These are phyloP conservation scores for Luffa acutangula DNA, from an alignment of 306 rosid genomes.

Conservation along the genomic window DNA sequence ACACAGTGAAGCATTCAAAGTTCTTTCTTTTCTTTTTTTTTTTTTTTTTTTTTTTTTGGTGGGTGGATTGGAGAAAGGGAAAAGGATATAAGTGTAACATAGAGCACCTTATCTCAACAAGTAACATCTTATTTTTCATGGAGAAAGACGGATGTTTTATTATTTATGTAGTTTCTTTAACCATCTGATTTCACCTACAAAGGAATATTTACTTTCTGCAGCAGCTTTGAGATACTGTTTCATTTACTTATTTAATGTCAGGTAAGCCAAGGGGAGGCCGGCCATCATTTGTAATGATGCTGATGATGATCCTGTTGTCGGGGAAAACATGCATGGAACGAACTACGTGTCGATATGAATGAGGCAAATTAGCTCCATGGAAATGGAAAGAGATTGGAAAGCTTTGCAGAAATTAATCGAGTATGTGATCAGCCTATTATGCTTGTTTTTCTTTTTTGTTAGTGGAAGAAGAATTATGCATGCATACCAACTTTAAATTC, in stretches of 20 bases:
- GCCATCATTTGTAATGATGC: background rate
- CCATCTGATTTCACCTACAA: background rate
- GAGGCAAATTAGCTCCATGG: background rate
- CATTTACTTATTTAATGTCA: background rate
- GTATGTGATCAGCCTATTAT: conserved; percentile 4
- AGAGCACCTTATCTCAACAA: background rate
- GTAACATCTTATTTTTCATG: background rate
- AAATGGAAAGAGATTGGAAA: background rate
- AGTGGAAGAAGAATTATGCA: conserved; percentile 1
- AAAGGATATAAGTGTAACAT: background rate
- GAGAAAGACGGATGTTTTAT: background rate
- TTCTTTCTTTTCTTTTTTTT: background rate
- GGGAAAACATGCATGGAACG: background rate
- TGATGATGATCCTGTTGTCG: conserved; percentile 5
- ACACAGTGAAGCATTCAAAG: background rate
- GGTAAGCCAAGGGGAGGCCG: background rate
- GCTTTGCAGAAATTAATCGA: background rate
- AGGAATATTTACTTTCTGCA: background rate
- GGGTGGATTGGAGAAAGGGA: background rate
- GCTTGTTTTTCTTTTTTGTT: background rate
- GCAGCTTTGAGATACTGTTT: background rate
- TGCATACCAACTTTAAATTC: background rate
- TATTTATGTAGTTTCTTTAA: background rate
- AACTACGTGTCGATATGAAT: conserved; percentile 6
- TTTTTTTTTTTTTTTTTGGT: background rate